A percentile compares a stretch with the other conserved stretches of the same genome.
Conservation (phyloP, 306 rosid genomes). For the Cicer yamashitae region DNA sequence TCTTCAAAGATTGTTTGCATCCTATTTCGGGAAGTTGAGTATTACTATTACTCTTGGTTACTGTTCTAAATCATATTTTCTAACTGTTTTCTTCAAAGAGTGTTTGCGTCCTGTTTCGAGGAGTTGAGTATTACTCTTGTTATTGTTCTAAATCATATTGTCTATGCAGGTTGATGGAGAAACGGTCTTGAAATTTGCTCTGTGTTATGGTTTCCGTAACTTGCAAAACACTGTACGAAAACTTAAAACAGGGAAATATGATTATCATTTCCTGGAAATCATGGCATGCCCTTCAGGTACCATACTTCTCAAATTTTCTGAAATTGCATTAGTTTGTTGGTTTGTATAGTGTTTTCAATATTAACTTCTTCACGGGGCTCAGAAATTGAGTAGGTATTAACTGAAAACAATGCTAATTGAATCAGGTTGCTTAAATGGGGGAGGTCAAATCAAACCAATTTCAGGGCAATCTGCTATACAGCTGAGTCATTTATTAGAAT, state of each 20-base stretch:
- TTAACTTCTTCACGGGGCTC: not conserved
- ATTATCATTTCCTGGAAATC: constrained; percentile 87
- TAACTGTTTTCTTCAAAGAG: not conserved
- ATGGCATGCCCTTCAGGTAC: constrained; percentile 99
- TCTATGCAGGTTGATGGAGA: constrained; percentile 78
- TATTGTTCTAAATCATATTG: constrained; percentile 14
- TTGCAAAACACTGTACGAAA: constrained; percentile 83
- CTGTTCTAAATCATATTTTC: too few species aligned
- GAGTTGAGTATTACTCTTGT: not conserved
- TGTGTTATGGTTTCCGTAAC: constrained; percentile 94
- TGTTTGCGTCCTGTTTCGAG: constrained; percentile 3
- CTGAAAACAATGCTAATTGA: constrained; percentile 37
- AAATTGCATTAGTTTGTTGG: constrained; percentile 19
- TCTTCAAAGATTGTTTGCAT: too few species aligned
- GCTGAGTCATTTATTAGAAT: constrained; percentile 72
- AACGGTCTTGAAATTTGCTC: constrained; percentile 74
- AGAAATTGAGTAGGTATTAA: constrained; percentile 5
- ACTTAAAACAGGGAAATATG: constrained; percentile 77
- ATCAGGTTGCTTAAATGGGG: constrained; percentile 97
- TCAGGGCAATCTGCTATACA: constrained; percentile 77
- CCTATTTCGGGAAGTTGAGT: too few species aligned
- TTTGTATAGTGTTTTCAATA: constrained; percentile 1
- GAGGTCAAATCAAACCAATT: constrained; percentile 90
- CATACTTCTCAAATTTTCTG: constrained; percentile 9
- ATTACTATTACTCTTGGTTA: too few species aligned